Base-by-base conservation (phyloP, 2,329 filamentous ascomycete species). In the Escovopsis sp. region DNA sequence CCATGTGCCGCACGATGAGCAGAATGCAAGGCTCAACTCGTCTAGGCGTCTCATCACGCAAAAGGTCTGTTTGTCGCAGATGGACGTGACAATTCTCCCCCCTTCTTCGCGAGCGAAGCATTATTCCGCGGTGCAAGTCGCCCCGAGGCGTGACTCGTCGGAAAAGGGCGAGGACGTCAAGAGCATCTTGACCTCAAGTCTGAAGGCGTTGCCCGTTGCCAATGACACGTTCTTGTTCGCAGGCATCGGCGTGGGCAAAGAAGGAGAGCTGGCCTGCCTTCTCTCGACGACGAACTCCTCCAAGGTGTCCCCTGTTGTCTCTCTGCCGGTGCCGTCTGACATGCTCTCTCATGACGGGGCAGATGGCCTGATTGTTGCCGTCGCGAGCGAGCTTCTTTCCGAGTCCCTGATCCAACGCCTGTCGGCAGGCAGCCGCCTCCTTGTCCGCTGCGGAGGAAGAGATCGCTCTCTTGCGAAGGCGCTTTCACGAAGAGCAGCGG, bases 21-120 rank as follows among this genome's bases (percentile, higher is more conserved):
- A 31, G 29, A 40, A 40, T 26, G 35, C 39, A 14, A 21, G 39
- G 27, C 30, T 37, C 13, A 40, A 40, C 29, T 32, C 39, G 6
- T 16, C 29, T 28, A 27, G 35, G 15, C 32, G 39, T 4, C n/a
- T 15, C n/a, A 29, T 40, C 27, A 35, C 33, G 15, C 35, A 23
- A 6, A 15, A 13, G 14, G 25, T 36, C 4, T 25, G 2, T 3
- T 11, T 25, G 8, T 8, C 3, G 9, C 8, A 25, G 21, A 25
- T 11, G 7, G 11, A 25, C 21, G 3, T 25, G 21, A 25, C 21
- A 11, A 25, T 25, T 11, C 21, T 25, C 11, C 21, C 21, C 7
- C 21, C 21, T 8, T 8, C 21, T 8, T 25, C 21, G 21, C 8
- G 21, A 3, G 9, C 21, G 21, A 11, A 11, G 11, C 21, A 25